Conservation (phyloP, 352 stramenopile species). For the Pythium sukuiense region DNA sequence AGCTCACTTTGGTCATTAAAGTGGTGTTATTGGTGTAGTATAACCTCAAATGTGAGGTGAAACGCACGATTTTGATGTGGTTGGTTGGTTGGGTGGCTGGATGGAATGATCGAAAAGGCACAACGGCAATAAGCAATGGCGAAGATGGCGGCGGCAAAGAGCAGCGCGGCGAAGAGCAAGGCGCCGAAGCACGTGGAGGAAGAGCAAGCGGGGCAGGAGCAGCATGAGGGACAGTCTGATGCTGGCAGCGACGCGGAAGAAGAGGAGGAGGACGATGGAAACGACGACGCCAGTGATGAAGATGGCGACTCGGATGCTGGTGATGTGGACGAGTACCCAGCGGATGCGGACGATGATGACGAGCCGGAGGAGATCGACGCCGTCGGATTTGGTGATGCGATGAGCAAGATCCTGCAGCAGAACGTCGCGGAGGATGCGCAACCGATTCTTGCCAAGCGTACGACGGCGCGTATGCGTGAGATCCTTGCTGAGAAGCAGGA, state of each 20-base stretch:
- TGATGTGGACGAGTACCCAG: slow-evolving; percentile 24
- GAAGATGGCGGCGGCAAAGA: slow-evolving; percentile 16
- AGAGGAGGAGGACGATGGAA: slow-evolving; percentile 8
- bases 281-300: slow-evolving; percentile 15
- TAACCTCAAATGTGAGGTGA: slow-evolving; percentile 22
- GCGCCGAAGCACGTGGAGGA: slow-evolving; percentile 10
- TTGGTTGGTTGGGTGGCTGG: slow-evolving; percentile 30
- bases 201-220: slow-evolving; percentile 6
- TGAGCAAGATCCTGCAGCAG: slow-evolving; percentile 85
- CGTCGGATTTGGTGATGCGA: slow-evolving; percentile 82
- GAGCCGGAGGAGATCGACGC: slow-evolving; percentile 51
- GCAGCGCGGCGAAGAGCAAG: slow-evolving; percentile 14
- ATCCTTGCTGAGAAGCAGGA: slow-evolving; percentile 77
- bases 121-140: slow-evolving; percentile 19
- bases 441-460: slow-evolving; percentile 84
- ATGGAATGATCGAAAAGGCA: slow-evolving; percentile 30
- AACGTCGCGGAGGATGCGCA: slow-evolving; percentile 64
- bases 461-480: slow-evolving; percentile 79
- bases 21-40: neutral
- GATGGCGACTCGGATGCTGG: slow-evolving; percentile 12
- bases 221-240: slow-evolving; percentile 13
- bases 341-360: slow-evolving; percentile 27
- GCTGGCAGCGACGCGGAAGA: slow-evolving; percentile 6
- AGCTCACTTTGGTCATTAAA: slow-evolving; percentile 12
- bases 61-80: slow-evolving; percentile 21